These are phyloP conservation scores for Ceratobasidium sp. DNA, from an alignment of 1,284 basidiomycete genomes.

Conservation along the genomic window DNA sequence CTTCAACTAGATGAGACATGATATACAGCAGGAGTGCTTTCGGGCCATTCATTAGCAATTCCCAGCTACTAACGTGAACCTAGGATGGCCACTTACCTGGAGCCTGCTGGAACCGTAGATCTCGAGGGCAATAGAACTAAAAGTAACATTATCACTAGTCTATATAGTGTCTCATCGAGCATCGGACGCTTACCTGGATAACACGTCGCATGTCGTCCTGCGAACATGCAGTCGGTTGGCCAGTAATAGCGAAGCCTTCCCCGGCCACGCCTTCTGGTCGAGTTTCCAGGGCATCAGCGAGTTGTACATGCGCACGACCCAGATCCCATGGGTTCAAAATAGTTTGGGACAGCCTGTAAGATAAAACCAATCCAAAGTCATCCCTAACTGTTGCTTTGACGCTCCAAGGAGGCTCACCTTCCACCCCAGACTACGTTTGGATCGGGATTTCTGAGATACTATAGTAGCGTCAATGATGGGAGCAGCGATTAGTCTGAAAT, in stretches of 20 bases:
- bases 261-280: conserved; percentile 6
- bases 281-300: conserved; percentile 10
- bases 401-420: not conserved
- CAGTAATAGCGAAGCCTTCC: conserved; percentile 2
- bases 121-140: conserved; percentile 6
- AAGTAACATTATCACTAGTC: not conserved
- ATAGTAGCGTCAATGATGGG: not conserved
- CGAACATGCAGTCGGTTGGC: not conserved
- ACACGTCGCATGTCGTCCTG: not conserved
- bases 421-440: conserved; percentile 17
- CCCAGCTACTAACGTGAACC: not conserved
- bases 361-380: not conserved
- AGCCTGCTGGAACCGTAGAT: conserved; percentile 1
- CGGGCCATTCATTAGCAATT: not conserved
- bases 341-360: not conserved
- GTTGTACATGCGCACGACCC: not conserved
- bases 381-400: too few relatives aligned
- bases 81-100: conserved; percentile 1
- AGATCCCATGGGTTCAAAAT: conserved; percentile 8
- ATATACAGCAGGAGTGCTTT: conserved; percentile 5
- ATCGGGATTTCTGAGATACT: not conserved
- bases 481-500: not conserved
- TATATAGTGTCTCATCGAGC: not conserved
- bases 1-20: conserved; percentile 15
- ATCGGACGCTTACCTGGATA: conserved; percentile 5